A percentile compares a stretch with the other conserved stretches of the same genome.
Evolutionary conservation across 139 green algal genomes (phyloP).

Genomic region (Chlamydomonas schloesseri): DNA sequence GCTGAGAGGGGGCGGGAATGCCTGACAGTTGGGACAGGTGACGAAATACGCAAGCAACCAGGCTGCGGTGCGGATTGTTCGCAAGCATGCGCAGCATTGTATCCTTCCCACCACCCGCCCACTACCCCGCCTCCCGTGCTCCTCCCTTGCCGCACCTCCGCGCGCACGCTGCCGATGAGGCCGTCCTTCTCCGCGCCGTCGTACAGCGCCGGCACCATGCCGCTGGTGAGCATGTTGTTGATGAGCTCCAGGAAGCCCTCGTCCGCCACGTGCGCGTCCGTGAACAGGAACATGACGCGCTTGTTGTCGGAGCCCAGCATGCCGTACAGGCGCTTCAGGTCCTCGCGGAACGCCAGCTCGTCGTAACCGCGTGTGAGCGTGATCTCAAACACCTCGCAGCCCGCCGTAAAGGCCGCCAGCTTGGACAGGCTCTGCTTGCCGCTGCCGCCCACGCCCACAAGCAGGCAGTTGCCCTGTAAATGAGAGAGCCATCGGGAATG

Average conservation of each 20-base stretch:
- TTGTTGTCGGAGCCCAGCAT: slow-evolving; percentile 83
- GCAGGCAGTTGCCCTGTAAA: slow-evolving; percentile 76
- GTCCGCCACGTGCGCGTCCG: slow-evolving; percentile 86
- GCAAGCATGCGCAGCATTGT: too few species aligned
- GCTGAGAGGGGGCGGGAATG: too few species aligned
- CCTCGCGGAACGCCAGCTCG: slow-evolving; percentile 83
- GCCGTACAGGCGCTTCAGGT: slow-evolving; percentile 87
- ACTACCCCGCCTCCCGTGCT: not conserved
- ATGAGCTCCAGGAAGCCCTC: slow-evolving; percentile 91
- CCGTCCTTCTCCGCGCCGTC: slow-evolving; percentile 86
- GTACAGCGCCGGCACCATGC: slow-evolving; percentile 91
- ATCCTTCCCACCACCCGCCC: too few species aligned
- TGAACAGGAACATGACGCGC: slow-evolving; percentile 89
- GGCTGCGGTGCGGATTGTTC: too few species aligned
- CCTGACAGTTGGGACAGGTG: too few species aligned
- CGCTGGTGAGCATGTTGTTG: slow-evolving; percentile 92
- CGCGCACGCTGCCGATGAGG: slow-evolving; percentile 64
- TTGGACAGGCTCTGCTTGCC: slow-evolving; percentile 83
- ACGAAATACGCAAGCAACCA: too few species aligned
- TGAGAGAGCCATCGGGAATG: too few species aligned
- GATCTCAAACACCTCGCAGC: slow-evolving; percentile 89
- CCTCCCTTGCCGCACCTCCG: slow-evolving; percentile 39
- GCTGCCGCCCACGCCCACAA: slow-evolving; percentile 89
- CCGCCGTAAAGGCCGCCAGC: slow-evolving; percentile 72
- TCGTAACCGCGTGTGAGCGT: slow-evolving; percentile 90